phyloP scores from a whole-genome alignment of 225 moss, liverwort and hornwort species.

The Lunularia cruciata region DNA sequence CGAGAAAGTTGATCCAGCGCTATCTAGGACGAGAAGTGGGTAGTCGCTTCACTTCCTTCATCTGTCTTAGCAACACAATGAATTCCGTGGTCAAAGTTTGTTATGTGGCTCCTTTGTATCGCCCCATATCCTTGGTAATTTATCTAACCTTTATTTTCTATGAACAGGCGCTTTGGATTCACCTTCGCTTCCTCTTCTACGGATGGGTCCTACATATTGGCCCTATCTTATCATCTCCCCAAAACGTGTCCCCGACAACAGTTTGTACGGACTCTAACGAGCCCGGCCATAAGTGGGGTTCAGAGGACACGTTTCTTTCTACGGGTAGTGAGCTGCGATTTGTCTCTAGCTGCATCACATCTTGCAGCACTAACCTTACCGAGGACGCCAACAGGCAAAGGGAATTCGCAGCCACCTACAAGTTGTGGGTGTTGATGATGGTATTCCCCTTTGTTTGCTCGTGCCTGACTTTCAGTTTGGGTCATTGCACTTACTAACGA shows the following conservation, averaged over 20 bases:
- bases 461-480: too few species aligned
- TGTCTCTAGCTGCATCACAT: slow-evolving; percentile 63
- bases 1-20: slow-evolving; percentile 60
- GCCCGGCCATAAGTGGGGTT: background rate
- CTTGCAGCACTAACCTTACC: slow-evolving; percentile 46
- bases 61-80: background rate
- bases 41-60: background rate
- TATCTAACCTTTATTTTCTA: background rate
- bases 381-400: slow-evolving; percentile 70
- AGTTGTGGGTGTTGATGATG: slow-evolving; percentile 74
- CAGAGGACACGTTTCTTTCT: slow-evolving; percentile 29
- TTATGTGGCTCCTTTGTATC: background rate
- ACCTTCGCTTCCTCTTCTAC: slow-evolving; percentile 43
- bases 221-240: slow-evolving; percentile 19
- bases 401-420: slow-evolving; percentile 87
- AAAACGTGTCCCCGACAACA: background rate
- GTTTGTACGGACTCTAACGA: background rate
- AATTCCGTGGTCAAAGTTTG: background rate
- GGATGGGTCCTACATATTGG: slow-evolving; percentile 24
- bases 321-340: slow-evolving; percentile 61
- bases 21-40: slow-evolving; percentile 85
- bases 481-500: too few species aligned
- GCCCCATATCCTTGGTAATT: background rate
- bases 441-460: slow-evolving; percentile 30
- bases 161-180: slow-evolving; percentile 48